Evolutionary conservation across 2,329 filamentous ascomycete genomes (phyloP).

Genomic region (Pseudofabraea citricarpa): DNA sequence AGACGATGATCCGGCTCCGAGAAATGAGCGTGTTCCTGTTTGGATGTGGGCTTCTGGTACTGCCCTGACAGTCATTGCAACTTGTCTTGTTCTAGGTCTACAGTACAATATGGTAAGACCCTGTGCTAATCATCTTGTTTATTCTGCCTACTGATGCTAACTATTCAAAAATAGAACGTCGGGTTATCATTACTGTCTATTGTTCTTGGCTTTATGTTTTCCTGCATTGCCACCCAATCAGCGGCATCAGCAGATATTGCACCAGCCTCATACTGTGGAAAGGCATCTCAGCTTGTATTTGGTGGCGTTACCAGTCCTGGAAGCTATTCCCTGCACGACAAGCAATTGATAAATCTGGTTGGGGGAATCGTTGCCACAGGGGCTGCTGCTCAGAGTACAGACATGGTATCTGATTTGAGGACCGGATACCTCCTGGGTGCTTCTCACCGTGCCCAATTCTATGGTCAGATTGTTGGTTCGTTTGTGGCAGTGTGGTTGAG

Average conservation of each 20-base stretch:
- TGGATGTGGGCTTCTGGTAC: background rate
- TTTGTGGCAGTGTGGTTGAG: background rate
- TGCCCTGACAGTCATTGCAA: background rate
- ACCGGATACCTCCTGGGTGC: background rate
- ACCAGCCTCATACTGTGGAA: background rate
- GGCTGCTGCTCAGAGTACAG: background rate
- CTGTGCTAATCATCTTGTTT: too few species aligned
- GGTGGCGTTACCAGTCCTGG: background rate
- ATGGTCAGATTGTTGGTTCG: background rate
- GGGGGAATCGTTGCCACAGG: background rate
- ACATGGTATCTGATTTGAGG: background rate
- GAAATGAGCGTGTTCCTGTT: background rate
- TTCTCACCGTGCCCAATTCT: background rate
- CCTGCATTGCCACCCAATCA: background rate
- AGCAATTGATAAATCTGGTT: background rate
- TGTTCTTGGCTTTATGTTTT: background rate
- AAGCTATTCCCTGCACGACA: background rate
- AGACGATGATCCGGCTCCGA: background rate
- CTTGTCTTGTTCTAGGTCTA: background rate
- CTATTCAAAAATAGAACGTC: too few species aligned
- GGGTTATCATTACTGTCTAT: background rate
- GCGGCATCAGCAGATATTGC: background rate
- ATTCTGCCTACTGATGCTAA: too few species aligned
- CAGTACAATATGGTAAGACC: too few species aligned
- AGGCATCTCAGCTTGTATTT: background rate